Conservation (phyloP, 78 protist species). For the Andalucia godoyi region DNA sequence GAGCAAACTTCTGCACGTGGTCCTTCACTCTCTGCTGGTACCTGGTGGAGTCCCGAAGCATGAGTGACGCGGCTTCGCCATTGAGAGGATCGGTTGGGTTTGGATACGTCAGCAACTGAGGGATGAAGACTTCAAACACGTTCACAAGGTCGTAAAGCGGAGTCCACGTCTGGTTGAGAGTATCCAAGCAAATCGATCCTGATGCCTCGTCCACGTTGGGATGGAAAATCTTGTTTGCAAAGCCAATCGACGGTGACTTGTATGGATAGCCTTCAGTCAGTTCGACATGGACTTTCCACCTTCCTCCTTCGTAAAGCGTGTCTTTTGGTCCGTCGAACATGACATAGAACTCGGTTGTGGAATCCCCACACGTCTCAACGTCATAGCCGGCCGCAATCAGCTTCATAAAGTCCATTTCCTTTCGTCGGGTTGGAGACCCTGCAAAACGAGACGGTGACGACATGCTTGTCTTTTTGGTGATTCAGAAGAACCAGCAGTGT, state of each 20-base stretch:
- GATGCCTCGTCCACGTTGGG: constrained; percentile 92
- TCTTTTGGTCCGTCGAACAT: constrained; percentile 66
- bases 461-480: neutral
- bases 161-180: constrained; percentile 94
- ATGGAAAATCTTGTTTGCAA: constrained; percentile 81
- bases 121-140: constrained; percentile 85
- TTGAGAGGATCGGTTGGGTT: constrained; percentile 95
- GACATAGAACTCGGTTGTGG: constrained; percentile 35
- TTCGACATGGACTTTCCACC: constrained; percentile 81
- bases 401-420: constrained; percentile 72
- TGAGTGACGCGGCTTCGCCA: constrained; percentile 91
- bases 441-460: neutral
- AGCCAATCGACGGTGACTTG: constrained; percentile 91
- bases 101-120: constrained; percentile 91
- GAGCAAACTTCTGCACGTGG: constrained; percentile 4
- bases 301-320: constrained; percentile 79
- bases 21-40: constrained; percentile 27
- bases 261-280: constrained; percentile 88
- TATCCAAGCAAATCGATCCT: constrained; percentile 93
- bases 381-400: constrained; percentile 63
- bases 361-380: constrained; percentile 28
- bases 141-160: constrained; percentile 89
- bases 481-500: no score
- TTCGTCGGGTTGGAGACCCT: constrained; percentile 38
- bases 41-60: constrained; percentile 47